Evolutionary conservation across 2,329 filamentous ascomycete genomes (phyloP).

Genomic region (Phyllosticta citribraziliensis): DNA sequence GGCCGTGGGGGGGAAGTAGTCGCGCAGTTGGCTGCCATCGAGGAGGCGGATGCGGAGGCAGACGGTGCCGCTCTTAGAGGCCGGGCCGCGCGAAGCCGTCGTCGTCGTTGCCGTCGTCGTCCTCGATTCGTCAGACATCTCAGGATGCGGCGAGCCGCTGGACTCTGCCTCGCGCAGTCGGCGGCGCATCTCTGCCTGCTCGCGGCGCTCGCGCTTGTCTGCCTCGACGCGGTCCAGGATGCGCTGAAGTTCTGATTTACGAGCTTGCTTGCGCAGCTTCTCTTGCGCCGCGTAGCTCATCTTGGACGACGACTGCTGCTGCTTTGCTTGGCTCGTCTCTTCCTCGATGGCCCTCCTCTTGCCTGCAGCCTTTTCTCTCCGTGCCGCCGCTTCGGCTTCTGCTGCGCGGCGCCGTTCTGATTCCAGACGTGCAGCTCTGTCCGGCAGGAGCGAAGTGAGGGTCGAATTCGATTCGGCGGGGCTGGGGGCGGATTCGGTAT

Average conservation of each 20-base stretch:
- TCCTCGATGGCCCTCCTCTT: conserved; percentile 35
- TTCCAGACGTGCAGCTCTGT: conserved; percentile 38
- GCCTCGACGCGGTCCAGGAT: conserved; percentile 68
- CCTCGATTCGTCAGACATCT: not conserved
- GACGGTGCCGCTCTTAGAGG: conserved; percentile 23
- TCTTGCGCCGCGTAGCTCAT: conserved; percentile 44
- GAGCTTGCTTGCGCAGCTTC: conserved; percentile 53
- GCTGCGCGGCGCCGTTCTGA: conserved; percentile 17
- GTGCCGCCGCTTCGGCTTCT: conserved; percentile 14
- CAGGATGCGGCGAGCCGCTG: not conserved
- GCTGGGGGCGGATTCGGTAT: not conserved
- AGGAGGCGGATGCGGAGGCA: conserved; percentile 68
- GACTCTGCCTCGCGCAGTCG: conserved; percentile 20
- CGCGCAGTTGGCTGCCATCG: conserved; percentile 71
- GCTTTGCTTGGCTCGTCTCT: conserved; percentile 11
- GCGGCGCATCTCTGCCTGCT: conserved; percentile 24
- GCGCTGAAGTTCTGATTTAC: conserved; percentile 57
- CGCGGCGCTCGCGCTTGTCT: conserved; percentile 59
- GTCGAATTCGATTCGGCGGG: not conserved
- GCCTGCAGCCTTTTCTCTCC: conserved; percentile 22
- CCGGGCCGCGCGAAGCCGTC: conserved; percentile 16
- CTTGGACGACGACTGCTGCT: conserved; percentile 29
- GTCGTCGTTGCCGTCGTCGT: not conserved
- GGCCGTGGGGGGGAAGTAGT: conserved; percentile 55
- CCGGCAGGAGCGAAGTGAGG: not conserved